Base-by-base conservation (phyloP, 2,329 filamentous ascomycete species). In the Lasiodiplodia citricola region DNA sequence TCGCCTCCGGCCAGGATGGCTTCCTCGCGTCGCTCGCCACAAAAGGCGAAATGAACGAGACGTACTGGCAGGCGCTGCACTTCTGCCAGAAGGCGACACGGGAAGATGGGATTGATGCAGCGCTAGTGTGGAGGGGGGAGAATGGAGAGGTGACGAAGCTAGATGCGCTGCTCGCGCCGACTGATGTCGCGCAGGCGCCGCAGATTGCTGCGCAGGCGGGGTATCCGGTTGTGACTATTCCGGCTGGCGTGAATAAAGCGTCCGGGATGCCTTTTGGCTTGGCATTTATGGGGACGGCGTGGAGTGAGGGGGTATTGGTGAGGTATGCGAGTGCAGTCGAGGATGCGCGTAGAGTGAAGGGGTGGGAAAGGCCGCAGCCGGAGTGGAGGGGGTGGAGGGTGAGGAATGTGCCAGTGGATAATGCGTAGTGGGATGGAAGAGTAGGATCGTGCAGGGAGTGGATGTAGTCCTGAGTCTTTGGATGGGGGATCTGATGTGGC, bases 191-290 rank as follows among this genome's bases (percentile, higher is more conserved):
- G 0, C 89, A 92, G 76, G 87, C 87, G 4, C 88, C 88, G 70
- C 88, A 92, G 78, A 87, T 92, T 69, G 89, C 90, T 0, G 91
- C 92, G 0, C 90, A 93, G 79, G 92, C 91, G 8, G 91, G 91
- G 0, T 94, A 93, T 74, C 91, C 91, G 0, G 85, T 92, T 75
- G 83, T 93, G 63, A 92, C 91, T 0, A 75, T 94, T 1, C 91
- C 91, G 0, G 88, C 85, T 0, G 89, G 89, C 1, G 80, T 88
- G 6, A 72, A 78, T 1, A 13, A 23, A 10, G 79, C 76, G 6
- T 80, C 73, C 3, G 81, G 81, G 1, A 82, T 84, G 80, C 82
- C 82, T 5, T 84, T 80, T 70, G 82, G 82, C 0, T 69, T 84
- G 6, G 80, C 76, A 37, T 67, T 84, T 13, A 84, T 88, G 81